These are phyloP conservation scores for Penicillium ochrochloron DNA, from an alignment of 495 filamentous ascomycete species.

Conservation along the genomic window DNA sequence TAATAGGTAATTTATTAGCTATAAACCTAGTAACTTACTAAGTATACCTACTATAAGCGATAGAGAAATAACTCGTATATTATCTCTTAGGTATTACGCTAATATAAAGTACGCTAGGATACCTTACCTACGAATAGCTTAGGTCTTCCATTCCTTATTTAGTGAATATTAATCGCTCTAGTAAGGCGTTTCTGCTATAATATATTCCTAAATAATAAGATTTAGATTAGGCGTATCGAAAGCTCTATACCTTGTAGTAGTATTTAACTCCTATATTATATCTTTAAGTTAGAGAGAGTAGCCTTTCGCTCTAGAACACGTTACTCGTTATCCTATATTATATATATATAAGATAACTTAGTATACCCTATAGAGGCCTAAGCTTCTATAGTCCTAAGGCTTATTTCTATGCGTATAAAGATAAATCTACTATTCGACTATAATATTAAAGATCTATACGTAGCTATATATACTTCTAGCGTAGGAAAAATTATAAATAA, in stretches of 20 bases:
- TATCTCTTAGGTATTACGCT: background rate
- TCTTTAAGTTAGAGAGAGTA: background rate
- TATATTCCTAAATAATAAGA: background rate
- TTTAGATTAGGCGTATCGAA: background rate
- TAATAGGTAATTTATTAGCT: background rate
- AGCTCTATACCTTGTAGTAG: background rate
- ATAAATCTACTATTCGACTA: background rate
- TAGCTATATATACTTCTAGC: background rate
- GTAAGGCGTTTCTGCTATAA: background rate
- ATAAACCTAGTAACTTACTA: constrained; percentile 1
- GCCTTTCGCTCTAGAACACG: constrained; percentile 13
- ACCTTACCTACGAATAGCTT: background rate
- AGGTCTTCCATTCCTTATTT: constrained; percentile 2
- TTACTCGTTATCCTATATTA: constrained; percentile 8
- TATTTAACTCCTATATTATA: constrained; percentile 2
- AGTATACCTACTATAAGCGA: constrained; percentile 6
- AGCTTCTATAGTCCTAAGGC: constrained; percentile 1
- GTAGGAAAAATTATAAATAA: constrained; percentile 5
- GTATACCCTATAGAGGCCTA: background rate
- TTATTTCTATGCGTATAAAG: background rate
- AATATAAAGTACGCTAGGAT: background rate
- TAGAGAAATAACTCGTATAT: constrained; percentile 1
- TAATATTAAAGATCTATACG: background rate
- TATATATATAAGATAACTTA: constrained; percentile 13
- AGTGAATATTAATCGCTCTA: background rate